Percentiles rank a stretch among this genome's conserved stretches.
Evolutionary conservation across 257 asterid genomes (phyloP).

Genomic region (Solanum boliviense): DNA sequence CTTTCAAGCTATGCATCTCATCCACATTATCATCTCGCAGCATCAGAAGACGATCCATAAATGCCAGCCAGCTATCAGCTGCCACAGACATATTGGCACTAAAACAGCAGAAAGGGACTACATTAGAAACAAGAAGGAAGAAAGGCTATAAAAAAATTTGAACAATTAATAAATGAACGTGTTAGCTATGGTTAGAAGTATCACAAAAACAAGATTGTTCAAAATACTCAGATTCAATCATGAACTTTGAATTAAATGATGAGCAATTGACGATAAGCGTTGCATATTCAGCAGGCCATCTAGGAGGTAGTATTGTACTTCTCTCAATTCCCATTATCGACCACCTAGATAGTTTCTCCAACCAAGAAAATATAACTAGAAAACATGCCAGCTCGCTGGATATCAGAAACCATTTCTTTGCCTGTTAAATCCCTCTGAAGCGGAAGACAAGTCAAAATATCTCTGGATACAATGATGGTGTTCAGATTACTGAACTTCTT

Average conservation of each 20-base stretch:
- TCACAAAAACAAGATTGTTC: background rate
- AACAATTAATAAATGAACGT: background rate
- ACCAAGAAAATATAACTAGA: background rate
- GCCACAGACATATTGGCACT: conserved; percentile 55
- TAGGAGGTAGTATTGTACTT: background rate
- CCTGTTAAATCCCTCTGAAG: background rate
- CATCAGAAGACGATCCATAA: conserved; percentile 58
- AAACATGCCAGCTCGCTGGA: background rate
- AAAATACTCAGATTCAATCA: background rate
- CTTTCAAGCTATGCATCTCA: conserved; percentile 30
- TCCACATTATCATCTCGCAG: conserved; percentile 27
- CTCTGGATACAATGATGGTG: background rate
- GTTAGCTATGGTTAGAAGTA: background rate
- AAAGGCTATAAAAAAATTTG: background rate
- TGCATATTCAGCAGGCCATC: background rate
- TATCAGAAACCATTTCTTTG: background rate
- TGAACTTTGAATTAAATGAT: background rate
- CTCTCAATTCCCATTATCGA: background rate
- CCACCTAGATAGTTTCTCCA: background rate
- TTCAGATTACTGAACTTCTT: background rate
- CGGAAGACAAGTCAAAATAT: background rate
- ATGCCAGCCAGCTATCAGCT: conserved; percentile 66
- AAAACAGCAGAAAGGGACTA: conserved; percentile 9
- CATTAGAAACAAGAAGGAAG: background rate
- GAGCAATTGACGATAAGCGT: background rate